These are phyloP conservation scores for Fusarium kyushuense DNA, from an alignment of 2,329 filamentous ascomycete species.

Conservation along the genomic window DNA sequence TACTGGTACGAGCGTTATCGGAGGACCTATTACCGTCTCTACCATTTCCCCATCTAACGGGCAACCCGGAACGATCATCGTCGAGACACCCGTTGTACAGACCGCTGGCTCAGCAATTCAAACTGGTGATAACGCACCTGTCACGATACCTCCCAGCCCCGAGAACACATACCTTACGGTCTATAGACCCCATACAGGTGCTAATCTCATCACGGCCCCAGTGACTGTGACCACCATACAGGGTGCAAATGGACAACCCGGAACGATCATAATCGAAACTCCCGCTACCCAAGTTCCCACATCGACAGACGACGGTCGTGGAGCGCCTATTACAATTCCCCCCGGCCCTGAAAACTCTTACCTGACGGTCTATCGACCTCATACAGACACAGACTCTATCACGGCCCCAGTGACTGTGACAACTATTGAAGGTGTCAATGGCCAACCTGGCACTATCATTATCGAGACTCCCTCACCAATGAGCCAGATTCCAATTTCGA, in stretches of 20 bases:
- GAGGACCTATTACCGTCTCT: slow-evolving; percentile 19
- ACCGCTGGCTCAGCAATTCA: not conserved
- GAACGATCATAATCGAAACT: slow-evolving; percentile 27
- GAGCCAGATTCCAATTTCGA: not conserved
- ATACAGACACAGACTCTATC: slow-evolving; percentile 8
- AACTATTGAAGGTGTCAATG: slow-evolving; percentile 13
- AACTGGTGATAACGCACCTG: not conserved
- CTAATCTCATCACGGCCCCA: slow-evolving; percentile 19
- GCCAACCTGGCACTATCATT: slow-evolving; percentile 22
- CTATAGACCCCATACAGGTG: slow-evolving; percentile 30
- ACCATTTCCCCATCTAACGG: slow-evolving; percentile 22
- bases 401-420: slow-evolving; percentile 17
- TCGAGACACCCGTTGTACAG: slow-evolving; percentile 20
- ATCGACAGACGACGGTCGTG: not conserved
- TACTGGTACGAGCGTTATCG: slow-evolving; percentile 18
- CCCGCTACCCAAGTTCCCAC: slow-evolving; percentile 4
- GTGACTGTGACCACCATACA: slow-evolving; percentile 29
- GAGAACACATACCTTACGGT: slow-evolving; percentile 29
- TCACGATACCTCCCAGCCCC: slow-evolving; percentile 25
- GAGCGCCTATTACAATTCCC: slow-evolving; percentile 10
- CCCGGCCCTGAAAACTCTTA: slow-evolving; percentile 20
- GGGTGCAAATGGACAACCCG: slow-evolving; percentile 15
- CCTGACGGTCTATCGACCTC: slow-evolving; percentile 23
- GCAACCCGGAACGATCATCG: slow-evolving; percentile 27
- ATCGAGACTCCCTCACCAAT: slow-evolving; percentile 15